Conservation (phyloP, 2,329 filamentous ascomycete species). For the Talaromyces pinophilus region DNA sequence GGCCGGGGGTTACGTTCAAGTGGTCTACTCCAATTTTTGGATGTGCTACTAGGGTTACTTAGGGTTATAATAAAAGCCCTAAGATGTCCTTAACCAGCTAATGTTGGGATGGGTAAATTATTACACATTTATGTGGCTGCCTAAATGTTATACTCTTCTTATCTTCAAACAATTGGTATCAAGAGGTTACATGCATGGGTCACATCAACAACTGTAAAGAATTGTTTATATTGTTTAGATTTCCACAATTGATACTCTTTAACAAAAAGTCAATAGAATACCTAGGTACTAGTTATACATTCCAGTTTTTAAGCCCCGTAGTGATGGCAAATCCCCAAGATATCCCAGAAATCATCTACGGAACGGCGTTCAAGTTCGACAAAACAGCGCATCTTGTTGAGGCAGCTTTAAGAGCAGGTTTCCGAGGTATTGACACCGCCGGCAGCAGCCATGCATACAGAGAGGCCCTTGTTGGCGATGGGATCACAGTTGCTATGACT, state of each 20-base stretch:
- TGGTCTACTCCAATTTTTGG: neutral
- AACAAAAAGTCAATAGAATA: neutral
- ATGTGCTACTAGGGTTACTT: neutral
- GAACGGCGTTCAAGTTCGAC: slow-evolving; percentile 20
- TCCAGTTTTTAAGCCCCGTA: neutral
- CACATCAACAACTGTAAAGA: neutral
- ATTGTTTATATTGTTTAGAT: no score
- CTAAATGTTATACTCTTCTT: neutral
- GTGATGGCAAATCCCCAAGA: neutral
- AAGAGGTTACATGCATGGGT: neutral
- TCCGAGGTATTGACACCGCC: slow-evolving; percentile 18
- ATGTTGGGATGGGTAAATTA: neutral
- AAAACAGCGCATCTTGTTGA: neutral
- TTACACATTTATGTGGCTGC: neutral
- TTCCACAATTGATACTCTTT: neutral
- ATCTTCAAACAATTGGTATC: neutral
- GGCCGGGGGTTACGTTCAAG: neutral
- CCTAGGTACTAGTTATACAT: neutral
- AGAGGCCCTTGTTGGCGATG: slow-evolving; percentile 12
- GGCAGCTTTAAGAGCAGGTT: slow-evolving; percentile 10
- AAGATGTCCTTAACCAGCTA: neutral
- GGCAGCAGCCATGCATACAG: slow-evolving; percentile 12
- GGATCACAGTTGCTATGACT: slow-evolving; percentile 10
- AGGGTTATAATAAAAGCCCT: neutral
- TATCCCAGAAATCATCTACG: slow-evolving; percentile 12